Base-by-base conservation (phyloP, 2,329 filamentous ascomycete species). In the Paramyrothecium roridum region DNA sequence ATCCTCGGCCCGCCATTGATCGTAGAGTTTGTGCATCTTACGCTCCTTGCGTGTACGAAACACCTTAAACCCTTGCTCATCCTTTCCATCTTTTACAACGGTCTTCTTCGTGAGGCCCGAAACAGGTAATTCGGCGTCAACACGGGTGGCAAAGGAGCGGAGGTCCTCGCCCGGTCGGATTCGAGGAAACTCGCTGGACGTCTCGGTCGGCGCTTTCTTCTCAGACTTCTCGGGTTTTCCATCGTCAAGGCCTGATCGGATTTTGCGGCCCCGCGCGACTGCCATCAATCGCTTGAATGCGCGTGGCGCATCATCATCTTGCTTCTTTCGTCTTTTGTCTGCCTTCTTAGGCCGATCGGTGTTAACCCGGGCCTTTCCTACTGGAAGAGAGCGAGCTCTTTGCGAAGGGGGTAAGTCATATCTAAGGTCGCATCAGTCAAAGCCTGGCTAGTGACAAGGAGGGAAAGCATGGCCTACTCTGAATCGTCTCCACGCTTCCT, bases 251-350 rank as follows among this genome's bases (percentile, higher is more conserved):
- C 88, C 86, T 11, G 80, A 83, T 6, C 80, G 80, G 11, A 80
- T 71, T 57, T 79, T 82, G 66, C 85, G 86, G n/a, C 84, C 71
- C 17, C 77, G 73, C 45, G 87, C 83, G 61, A 86, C 83, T 34
- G 89, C 85, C 89, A 98, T 95, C 59, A 98, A 76, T 13, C 92
- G 86, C 58, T 85, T 84, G 72, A 99, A 99, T 1, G 89, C 91
- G 62, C 91, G 89, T 0, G 95, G 95, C 1, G 90, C 93, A 73
- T 98, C 95, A 73, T 98, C 95, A 69, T 96, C 87, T 43, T 82
- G 77, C 63, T 80, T 80, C 58, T 55, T 68, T 59, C 68, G 65
- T 75, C 83, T 65, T 61, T 70, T 43, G 37, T 19, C 37, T 68
- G 59, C 65, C 60, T 55, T 61, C 66, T 76, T 75, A 51, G 1